Conservation (phyloP, 768 basidiomycete genomes). For the Amanita pseudoporphyria region DNA sequence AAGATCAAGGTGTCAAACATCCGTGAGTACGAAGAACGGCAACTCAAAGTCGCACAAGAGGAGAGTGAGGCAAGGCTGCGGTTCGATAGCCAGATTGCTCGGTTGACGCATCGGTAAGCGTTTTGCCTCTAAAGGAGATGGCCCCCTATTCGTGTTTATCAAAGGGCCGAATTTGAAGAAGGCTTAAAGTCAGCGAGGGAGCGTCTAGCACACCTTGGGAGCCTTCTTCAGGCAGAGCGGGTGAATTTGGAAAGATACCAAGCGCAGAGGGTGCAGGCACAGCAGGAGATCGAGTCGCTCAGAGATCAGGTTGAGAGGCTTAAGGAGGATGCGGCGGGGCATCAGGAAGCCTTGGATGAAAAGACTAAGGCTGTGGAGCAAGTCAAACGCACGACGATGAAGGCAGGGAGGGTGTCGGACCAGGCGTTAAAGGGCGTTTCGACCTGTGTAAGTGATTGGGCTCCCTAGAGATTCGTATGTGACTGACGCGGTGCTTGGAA, state of each 20-base stretch:
- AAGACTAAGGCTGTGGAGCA: slow-evolving; percentile 68
- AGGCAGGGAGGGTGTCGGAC: slow-evolving; percentile 71
- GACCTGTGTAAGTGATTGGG: slow-evolving; percentile 40
- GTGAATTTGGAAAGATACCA: slow-evolving; percentile 43
- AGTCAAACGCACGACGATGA: slow-evolving; percentile 59
- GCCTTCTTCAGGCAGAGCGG: slow-evolving; percentile 42
- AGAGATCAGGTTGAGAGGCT: slow-evolving; percentile 46
- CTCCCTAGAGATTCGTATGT: neutral
- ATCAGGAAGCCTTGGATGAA: slow-evolving; percentile 62
- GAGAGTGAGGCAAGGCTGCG: slow-evolving; percentile 77
- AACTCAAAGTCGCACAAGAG: slow-evolving; percentile 80
- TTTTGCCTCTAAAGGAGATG: neutral
- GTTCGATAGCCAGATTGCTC: slow-evolving; percentile 79
- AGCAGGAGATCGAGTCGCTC: slow-evolving; percentile 49
- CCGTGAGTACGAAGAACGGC: slow-evolving; percentile 89
- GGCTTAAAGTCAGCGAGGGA: slow-evolving; percentile 57
- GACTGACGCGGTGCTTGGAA: slow-evolving; percentile 7
- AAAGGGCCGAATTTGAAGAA: slow-evolving; percentile 78
- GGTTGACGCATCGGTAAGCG: slow-evolving; percentile 76
- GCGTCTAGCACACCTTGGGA: slow-evolving; percentile 47
- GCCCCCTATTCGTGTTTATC: neutral
- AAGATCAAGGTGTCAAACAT: slow-evolving; percentile 70
- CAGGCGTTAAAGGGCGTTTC: slow-evolving; percentile 88
- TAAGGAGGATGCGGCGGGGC: slow-evolving; percentile 48
- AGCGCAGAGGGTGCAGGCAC: slow-evolving; percentile 41